Evolutionary conservation across 176 grass and related monocot genomes (phyloP), one percentile per base, ranked within the genome.

Genomic region (Lolium multiflorum): DNA sequence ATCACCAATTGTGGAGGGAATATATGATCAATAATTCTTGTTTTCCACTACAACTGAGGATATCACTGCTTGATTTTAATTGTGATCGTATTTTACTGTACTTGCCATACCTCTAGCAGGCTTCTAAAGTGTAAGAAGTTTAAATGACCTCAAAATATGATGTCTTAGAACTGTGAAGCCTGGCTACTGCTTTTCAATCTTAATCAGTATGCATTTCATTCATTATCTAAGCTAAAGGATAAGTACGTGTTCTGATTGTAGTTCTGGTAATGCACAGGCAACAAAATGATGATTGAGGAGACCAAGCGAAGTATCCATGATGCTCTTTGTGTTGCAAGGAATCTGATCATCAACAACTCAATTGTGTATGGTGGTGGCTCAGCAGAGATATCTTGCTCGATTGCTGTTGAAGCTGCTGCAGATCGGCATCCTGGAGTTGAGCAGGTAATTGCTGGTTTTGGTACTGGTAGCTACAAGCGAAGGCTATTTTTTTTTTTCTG

Each of bases 231-330:
- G 48, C 16, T 89, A 26, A n/a, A 56, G 4, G 17, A 69, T 81
- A 62, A 64, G 38, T 13, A 48, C 24, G 28, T 28, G 20, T 17
- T 71, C 28, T 79, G 21, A 41, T 63, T 78, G 58, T 24, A 87
- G 2, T 48, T 79, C 67, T 61, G 20, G 37, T 79, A 43, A 22
- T 74, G 0, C 55, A 7, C 76, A 99, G 97, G 97, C 57, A 96
- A 99, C 80, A 94, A 99, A 82, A 96, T 99, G 97, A 90, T 99
- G 79, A 99, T 99, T 87, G 97, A 99, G 31, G 97, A 98, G 81
- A 99, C 97, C 25, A 96, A 96, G 81, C 88, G 92, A 65, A 99
- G 94, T 90, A 38, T 99, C 65, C 94, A 96, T 74, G 97, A 99
- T 83, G 92, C 97, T 69, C 87, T 99, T 80, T 99, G 97, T 74